A percentile compares a stretch with the other conserved stretches of the same genome.
phyloP scores from a whole-genome alignment of 164 flowering plant species.

The Houttuynia cordata region DNA sequence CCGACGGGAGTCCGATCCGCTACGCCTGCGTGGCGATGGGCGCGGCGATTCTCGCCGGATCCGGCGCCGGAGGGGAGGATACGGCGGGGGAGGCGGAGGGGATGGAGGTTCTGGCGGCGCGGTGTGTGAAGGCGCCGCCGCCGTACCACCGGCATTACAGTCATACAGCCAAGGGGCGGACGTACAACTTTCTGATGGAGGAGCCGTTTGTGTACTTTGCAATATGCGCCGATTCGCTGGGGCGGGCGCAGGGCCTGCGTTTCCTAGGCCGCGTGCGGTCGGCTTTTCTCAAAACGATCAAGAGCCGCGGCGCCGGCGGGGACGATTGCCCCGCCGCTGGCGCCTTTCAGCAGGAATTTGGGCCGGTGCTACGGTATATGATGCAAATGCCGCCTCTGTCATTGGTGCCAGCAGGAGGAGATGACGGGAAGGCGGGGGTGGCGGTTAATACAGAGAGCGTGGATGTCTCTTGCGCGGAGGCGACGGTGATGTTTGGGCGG shows the following conservation, averaged over 20 bases:
- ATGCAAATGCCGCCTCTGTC: background rate
- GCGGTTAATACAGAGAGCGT: background rate
- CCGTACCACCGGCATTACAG: slow-evolving; percentile 11
- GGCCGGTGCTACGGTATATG: background rate
- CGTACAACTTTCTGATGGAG: slow-evolving; percentile 15
- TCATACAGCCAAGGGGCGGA: slow-evolving; percentile 9
- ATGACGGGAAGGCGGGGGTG: background rate
- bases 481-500: slow-evolving; percentile 54
- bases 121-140: slow-evolving; percentile 14
- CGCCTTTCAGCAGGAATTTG: background rate
- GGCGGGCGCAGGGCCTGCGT: slow-evolving; percentile 5
- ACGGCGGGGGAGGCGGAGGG: background rate
- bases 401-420: background rate
- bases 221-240: slow-evolving; percentile 6
- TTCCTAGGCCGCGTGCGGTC: slow-evolving; percentile 11
- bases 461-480: slow-evolving; percentile 17
- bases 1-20: slow-evolving; percentile 6
- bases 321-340: no score
- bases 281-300: slow-evolving; percentile 7
- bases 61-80: slow-evolving; percentile 10
- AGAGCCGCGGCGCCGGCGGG: background rate
- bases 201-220: slow-evolving; percentile 17
- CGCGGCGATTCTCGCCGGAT: slow-evolving; percentile 12
- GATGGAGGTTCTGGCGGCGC: slow-evolving; percentile 11
- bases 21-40: slow-evolving; percentile 16